These are phyloP conservation scores for Blastocladiella emersonii DNA, from an alignment of 371 early-diverging fungal genomes.

Conservation along the genomic window DNA sequence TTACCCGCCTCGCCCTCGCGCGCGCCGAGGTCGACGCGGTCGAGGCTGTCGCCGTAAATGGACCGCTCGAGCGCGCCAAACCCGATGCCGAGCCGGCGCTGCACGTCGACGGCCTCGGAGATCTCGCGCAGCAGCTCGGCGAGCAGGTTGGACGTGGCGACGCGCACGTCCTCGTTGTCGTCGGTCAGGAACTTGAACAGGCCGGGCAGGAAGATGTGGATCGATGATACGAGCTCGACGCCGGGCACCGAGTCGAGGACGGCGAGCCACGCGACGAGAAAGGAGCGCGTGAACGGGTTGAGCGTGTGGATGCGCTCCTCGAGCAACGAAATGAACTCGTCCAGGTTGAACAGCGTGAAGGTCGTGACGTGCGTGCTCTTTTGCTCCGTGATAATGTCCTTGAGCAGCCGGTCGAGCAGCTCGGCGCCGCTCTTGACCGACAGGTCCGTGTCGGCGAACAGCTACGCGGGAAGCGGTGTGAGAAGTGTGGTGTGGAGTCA, in stretches of 20 bases:
- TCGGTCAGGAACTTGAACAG: constrained; percentile 71
- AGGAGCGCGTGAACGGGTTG: constrained; percentile 74
- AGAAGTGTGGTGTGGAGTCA: neutral
- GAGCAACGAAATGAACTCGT: constrained; percentile 75
- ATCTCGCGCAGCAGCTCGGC: constrained; percentile 53
- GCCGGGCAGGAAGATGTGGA: constrained; percentile 81
- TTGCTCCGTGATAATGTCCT: constrained; percentile 83
- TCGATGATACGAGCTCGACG: constrained; percentile 64
- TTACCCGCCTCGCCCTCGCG: constrained; percentile 8
- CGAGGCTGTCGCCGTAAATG: constrained; percentile 5
- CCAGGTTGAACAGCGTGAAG: constrained; percentile 55
- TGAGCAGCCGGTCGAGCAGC: constrained; percentile 71
- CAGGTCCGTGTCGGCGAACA: constrained; percentile 66
- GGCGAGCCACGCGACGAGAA: constrained; percentile 80
- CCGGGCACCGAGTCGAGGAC: constrained; percentile 80
- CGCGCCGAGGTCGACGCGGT: constrained; percentile 8
- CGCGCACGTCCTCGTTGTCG: constrained; percentile 66
- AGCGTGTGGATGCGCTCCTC: constrained; percentile 70
- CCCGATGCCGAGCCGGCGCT: constrained; percentile 11
- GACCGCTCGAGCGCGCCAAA: constrained; percentile 10
- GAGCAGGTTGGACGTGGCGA: constrained; percentile 45
- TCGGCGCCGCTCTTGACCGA: constrained; percentile 82
- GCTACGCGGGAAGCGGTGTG: constrained; percentile 17
- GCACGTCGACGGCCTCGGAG: constrained; percentile 40
- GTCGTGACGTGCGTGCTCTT: constrained; percentile 45